Percentiles rank a stretch among this genome's conserved stretches.
Conservation (phyloP, 352 stramenopile species). For the Pythium monospermum region DNA sequence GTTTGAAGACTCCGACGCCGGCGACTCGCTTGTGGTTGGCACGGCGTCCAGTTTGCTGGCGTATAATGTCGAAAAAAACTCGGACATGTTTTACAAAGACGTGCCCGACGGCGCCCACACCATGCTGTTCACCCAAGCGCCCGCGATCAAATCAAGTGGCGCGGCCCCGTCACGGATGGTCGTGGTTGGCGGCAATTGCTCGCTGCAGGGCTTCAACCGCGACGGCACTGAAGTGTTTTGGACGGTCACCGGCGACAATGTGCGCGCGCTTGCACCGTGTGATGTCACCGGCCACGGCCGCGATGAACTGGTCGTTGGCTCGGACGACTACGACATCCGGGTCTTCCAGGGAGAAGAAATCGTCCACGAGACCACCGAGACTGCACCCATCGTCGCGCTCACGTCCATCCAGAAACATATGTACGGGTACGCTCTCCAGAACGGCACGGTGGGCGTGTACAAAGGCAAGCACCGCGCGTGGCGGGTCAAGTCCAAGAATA, state of each 20-base stretch:
- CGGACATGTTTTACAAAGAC: constrained; percentile 92
- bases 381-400: constrained; percentile 67
- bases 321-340: constrained; percentile 89
- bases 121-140: constrained; percentile 69
- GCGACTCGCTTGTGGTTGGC: constrained; percentile 85
- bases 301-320: constrained; percentile 84
- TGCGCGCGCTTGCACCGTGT: constrained; percentile 70
- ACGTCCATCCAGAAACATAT: constrained; percentile 61
- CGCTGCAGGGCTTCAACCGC: constrained; percentile 81
- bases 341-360: constrained; percentile 88
- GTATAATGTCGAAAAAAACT: constrained; percentile 93
- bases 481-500: constrained; percentile 91
- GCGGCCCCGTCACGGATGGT: constrained; percentile 57
- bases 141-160: constrained; percentile 26
- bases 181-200: constrained; percentile 91
- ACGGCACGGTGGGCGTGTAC: constrained; percentile 93
- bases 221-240: constrained; percentile 86
- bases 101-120: constrained; percentile 80
- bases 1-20: constrained; percentile 46
- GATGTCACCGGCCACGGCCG: constrained; percentile 68
- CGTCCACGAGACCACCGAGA: constrained; percentile 87
- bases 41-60: constrained; percentile 87
- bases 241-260: constrained; percentile 90
- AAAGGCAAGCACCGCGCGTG: constrained; percentile 81
- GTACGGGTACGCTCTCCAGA: constrained; percentile 87